Evolutionary conservation across 1,284 basidiomycete genomes (phyloP).

Genomic region (Malassezia slooffiae): DNA sequence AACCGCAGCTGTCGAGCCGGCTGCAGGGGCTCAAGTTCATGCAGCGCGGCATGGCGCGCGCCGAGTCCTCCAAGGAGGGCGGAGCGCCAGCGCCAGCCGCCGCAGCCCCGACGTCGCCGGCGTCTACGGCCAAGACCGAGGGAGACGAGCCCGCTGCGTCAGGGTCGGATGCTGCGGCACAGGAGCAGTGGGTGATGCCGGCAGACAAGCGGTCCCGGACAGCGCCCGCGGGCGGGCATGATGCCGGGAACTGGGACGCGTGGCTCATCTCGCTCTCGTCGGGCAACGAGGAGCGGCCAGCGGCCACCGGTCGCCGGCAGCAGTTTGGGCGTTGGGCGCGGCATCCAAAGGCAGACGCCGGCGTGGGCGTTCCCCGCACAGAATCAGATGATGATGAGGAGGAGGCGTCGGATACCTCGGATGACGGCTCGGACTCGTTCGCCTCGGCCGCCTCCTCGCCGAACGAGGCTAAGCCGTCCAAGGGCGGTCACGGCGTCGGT

Average conservation of each 20-base stretch:
- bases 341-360: too few species aligned
- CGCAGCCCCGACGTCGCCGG: too few species aligned
- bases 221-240: too few species aligned
- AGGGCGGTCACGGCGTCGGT: too few species aligned
- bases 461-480: not conserved
- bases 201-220: too few species aligned
- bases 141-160: too few species aligned
- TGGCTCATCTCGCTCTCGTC: conserved; percentile 1
- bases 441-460: not conserved
- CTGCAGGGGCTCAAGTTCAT: conserved; percentile 17
- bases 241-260: conserved; percentile 7
- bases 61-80: not conserved
- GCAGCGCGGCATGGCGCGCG: conserved; percentile 9
- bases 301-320: not conserved
- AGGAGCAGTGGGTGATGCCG: conserved; percentile 15
- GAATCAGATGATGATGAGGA: too few species aligned
- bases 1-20: conserved; percentile 13
- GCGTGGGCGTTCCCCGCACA: too few species aligned
- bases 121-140: too few species aligned
- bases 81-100: too few species aligned
- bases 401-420: too few species aligned
- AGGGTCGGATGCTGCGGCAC: too few species aligned
- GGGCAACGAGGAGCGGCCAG: not conserved
- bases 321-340: conserved; percentile 3
- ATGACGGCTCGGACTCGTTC: not conserved